A percentile compares a stretch with the other conserved stretches of the same genome.
phyloP scores from a whole-genome alignment of 495 filamentous ascomycete genomes.

The Chaetomidium leptoderma region DNA sequence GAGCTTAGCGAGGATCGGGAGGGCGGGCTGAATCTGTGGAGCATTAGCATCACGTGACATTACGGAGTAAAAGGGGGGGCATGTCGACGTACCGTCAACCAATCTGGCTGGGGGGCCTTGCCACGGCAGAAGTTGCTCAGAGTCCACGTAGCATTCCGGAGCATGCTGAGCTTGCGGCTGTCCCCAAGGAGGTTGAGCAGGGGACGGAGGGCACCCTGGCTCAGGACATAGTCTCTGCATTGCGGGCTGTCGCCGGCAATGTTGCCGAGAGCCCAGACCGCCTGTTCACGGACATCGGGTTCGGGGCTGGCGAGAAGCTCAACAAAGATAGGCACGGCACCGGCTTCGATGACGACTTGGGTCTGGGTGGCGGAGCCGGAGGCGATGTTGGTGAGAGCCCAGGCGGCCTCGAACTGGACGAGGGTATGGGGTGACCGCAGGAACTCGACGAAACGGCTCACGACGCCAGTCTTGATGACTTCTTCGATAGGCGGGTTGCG shows the following conservation, averaged over 20 bases:
- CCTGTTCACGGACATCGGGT: slow-evolving; percentile 97
- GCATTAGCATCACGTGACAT: slow-evolving; percentile 21
- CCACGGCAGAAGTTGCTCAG: slow-evolving; percentile 99
- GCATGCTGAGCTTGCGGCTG: slow-evolving; percentile 98
- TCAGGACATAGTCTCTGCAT: slow-evolving; percentile 93
- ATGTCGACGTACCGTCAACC: slow-evolving; percentile 71
- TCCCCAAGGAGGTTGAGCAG: slow-evolving; percentile 86
- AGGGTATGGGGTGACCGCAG: slow-evolving; percentile 96
- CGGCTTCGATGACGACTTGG: slow-evolving; percentile 97
- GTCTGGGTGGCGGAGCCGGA: slow-evolving; percentile 96
- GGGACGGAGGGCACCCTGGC: slow-evolving; percentile 83
- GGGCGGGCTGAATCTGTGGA: slow-evolving; percentile 83
- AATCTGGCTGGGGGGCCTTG: slow-evolving; percentile 98
- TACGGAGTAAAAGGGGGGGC: slow-evolving; percentile 1
- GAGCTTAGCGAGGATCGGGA: slow-evolving; percentile 95
- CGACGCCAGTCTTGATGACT: slow-evolving; percentile 98
- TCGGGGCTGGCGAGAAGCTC: slow-evolving; percentile 93
- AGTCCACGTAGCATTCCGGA: slow-evolving; percentile 98
- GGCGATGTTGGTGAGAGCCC: slow-evolving; percentile 99
- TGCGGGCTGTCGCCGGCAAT: slow-evolving; percentile 98
- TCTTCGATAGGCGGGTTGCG: slow-evolving; percentile 98
- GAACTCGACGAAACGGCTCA: slow-evolving; percentile 96
- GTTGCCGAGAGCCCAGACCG: slow-evolving; percentile 98
- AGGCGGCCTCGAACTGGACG: slow-evolving; percentile 98
- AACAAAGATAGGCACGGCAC: slow-evolving; percentile 97